Evolutionary conservation across 192 early-diverging fungal genomes (phyloP), one percentile per base, ranked within the genome.

Genomic region (Backusella mclennaniae): DNA sequence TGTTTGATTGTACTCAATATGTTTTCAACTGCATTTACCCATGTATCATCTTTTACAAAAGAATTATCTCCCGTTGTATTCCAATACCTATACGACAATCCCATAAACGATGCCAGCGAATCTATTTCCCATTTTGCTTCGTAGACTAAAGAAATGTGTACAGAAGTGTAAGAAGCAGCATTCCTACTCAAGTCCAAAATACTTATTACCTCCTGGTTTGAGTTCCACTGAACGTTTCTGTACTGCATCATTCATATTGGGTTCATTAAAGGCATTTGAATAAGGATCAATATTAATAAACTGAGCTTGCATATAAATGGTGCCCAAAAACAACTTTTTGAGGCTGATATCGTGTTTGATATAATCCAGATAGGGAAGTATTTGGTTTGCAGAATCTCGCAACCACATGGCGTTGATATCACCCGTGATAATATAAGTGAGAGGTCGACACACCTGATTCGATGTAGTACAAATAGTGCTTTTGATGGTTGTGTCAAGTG

Each of bases 361-460:
- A 67, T 85, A 89, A 29, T 78, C 82, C 31, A 90, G 39, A 67
- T 91, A 90, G 2, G 90, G 89, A 5, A 85, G 63, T 15, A 92
- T 69, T 71, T 93, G 91, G 84, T 92, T 92, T 29, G 90, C 82
- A 42, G 88, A 90, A 79, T 93, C 92, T 53, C 92, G 86, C 6
- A 92, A 77, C 92, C 92, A 93, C 85, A 92, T 91, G 19, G 92
- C 92, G 21, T 76, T 67, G 31, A 82, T 93, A 72, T 93, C 92
- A 26, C 92, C 92, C 0, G 92, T 93, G 4, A 93, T 83, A 5
- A 93, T 75, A 79, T 92, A 92, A 0, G 90, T 84, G 66, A 85
- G 84, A 38, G 88, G 87, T 38, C 36, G 39, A n/a, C 79, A 66
- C 56, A 63, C 6, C 46, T 29, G 19, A 66, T 77, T 12, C 66